Conservation (phyloP, 139 green algal genomes). For the Zygnema cylindricum region DNA sequence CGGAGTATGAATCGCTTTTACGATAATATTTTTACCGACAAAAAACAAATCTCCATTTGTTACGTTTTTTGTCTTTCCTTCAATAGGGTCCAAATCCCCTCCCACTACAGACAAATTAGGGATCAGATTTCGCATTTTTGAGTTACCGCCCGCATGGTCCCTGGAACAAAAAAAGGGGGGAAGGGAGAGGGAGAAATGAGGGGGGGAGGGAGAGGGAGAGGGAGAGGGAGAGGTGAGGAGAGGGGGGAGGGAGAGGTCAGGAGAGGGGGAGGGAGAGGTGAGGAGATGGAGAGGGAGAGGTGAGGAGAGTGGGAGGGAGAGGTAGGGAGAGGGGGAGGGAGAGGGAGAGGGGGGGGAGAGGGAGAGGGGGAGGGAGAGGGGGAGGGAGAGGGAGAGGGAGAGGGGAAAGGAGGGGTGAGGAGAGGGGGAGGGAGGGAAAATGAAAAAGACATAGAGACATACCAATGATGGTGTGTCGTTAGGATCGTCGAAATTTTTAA, state of each 20-base stretch:
- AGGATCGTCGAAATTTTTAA: constrained; percentile 45
- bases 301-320: too few relatives aligned
- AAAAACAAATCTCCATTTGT: constrained; percentile 26
- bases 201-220: neutral
- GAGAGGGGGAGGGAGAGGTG: neutral
- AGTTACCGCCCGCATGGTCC: constrained; percentile 57
- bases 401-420: neutral
- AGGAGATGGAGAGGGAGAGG: too few relatives aligned
- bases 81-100: constrained; percentile 10
- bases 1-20: constrained; percentile 39
- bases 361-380: neutral
- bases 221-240: neutral
- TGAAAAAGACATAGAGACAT: neutral
- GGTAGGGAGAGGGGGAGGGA: too few relatives aligned
- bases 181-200: neutral
- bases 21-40: constrained; percentile 12
- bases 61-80: constrained; percentile 7
- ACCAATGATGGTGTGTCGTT: constrained; percentile 62
- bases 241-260: constrained; percentile 14
- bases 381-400: neutral
- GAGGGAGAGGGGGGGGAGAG: neutral
- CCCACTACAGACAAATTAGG: constrained; percentile 33
- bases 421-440: neutral
- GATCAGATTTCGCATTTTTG: constrained; percentile 14
- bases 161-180: constrained; percentile 1